phyloP scores from a whole-genome alignment of 352 stramenopile genomes.

The Pythium graminicola region DNA sequence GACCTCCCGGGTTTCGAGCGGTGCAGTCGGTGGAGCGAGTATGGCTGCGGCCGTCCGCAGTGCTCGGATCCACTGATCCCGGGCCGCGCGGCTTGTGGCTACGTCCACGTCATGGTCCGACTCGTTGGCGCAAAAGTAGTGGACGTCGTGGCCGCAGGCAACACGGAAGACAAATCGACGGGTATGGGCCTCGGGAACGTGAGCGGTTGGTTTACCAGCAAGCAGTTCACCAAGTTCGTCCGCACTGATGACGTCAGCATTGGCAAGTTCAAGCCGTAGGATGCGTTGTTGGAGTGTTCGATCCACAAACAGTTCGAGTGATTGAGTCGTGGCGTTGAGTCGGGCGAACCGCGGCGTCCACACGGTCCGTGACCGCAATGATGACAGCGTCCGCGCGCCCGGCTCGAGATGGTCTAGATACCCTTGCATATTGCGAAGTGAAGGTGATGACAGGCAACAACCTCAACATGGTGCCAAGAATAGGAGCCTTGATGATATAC shows the following conservation, averaged over 20 bases:
- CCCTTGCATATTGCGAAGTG: slow-evolving; percentile 39
- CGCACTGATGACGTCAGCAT: slow-evolving; percentile 36
- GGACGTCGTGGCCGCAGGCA: slow-evolving; percentile 12
- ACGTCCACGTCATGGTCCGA: slow-evolving; percentile 19
- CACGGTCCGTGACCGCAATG: slow-evolving; percentile 20
- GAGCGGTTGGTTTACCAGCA: slow-evolving; percentile 3
- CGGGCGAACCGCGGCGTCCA: slow-evolving; percentile 48
- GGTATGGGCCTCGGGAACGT: slow-evolving; percentile 43
- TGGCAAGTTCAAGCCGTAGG: slow-evolving; percentile 34
- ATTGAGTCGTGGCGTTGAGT: slow-evolving; percentile 39
- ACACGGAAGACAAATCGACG: slow-evolving; percentile 65
- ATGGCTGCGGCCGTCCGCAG: slow-evolving; percentile 21
- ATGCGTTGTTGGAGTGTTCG: slow-evolving; percentile 34
- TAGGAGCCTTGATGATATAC: not conserved
- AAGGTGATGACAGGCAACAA: no score
- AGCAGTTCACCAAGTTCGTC: slow-evolving; percentile 55
- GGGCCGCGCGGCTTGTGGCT: slow-evolving; percentile 34
- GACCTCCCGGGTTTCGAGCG: slow-evolving; percentile 34
- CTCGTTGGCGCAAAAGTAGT: slow-evolving; percentile 54
- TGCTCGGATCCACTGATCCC: slow-evolving; percentile 45
- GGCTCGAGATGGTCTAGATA: slow-evolving; percentile 51
- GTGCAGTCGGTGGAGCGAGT: not conserved
- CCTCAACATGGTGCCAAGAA: slow-evolving; percentile 5
- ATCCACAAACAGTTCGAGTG: slow-evolving; percentile 59
- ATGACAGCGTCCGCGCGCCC: slow-evolving; percentile 7